Conservation (phyloP, 352 stramenopile species). For the Blastocystis sp. region DNA sequence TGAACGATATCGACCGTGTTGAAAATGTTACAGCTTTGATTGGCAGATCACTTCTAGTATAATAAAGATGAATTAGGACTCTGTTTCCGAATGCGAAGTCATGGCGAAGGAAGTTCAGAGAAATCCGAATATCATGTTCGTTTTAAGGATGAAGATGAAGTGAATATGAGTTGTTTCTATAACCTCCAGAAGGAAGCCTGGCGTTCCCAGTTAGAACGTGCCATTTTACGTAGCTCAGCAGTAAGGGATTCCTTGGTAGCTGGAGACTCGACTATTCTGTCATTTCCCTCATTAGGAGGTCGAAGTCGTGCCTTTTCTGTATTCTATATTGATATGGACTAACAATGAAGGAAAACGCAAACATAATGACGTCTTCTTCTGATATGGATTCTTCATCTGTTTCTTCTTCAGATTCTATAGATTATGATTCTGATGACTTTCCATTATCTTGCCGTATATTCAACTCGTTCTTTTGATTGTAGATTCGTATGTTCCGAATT, state of each 20-base stretch:
- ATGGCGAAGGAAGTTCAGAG: neutral
- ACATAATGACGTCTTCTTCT: neutral
- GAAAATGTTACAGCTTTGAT: neutral
- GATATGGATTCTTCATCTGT: neutral
- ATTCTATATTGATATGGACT: neutral
- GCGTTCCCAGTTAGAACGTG: neutral
- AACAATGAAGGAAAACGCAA: neutral
- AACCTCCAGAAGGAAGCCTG: neutral
- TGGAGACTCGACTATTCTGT: neutral
- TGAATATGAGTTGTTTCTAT: neutral
- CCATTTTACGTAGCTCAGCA: neutral
- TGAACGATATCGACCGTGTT: neutral
- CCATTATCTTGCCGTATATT: neutral
- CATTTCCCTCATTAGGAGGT: neutral
- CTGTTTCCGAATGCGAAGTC: neutral
- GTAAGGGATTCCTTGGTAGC: neutral
- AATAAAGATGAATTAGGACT: neutral
- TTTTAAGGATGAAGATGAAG: neutral
- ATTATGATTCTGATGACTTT: neutral
- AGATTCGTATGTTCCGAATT: slow-evolving; percentile 7
- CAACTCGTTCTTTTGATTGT: neutral
- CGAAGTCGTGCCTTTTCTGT: neutral
- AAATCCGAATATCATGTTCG: slow-evolving; percentile 29
- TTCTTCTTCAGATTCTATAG: neutral
- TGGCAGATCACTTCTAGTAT: neutral